Evolutionary conservation across 1,284 basidiomycete genomes (phyloP).

Genomic region (Jaminaea rosea): DNA sequence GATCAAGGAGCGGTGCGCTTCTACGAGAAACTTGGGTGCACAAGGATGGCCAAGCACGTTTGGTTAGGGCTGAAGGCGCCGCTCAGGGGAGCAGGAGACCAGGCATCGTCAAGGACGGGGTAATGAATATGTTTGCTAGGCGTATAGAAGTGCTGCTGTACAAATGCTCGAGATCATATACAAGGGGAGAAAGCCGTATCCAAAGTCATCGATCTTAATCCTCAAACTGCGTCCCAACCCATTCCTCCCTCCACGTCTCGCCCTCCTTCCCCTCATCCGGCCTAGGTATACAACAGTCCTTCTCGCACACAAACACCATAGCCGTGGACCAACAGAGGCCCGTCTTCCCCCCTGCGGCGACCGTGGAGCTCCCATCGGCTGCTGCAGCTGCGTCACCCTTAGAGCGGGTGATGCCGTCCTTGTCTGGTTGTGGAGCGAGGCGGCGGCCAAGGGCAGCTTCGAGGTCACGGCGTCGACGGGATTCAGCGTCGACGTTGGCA

Average conservation of each 20-base stretch:
- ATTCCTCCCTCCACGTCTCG: conserved; percentile 33
- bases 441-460: conserved; percentile 31
- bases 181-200: too few relatives aligned
- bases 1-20: too few relatives aligned
- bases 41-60: too few relatives aligned
- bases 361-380: not conserved
- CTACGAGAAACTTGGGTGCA: too few relatives aligned
- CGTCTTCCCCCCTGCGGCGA: conserved; percentile 9
- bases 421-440: conserved; percentile 6
- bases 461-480: conserved; percentile 22
- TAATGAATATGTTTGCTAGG: too few relatives aligned
- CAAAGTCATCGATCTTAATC: too few relatives aligned
- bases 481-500: conserved; percentile 13
- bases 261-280: not conserved
- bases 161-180: too few relatives aligned
- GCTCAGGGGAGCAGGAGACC: too few relatives aligned
- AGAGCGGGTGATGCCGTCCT: conserved; percentile 5
- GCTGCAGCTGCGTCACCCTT: not conserved
- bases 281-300: conserved; percentile 23
- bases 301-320: conserved; percentile 36
- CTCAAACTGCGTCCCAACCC: conserved; percentile 30
- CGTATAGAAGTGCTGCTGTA: too few relatives aligned
- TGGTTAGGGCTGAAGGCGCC: too few relatives aligned
- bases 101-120: too few relatives aligned
- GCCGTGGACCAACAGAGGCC: conserved; percentile 42